These are phyloP conservation scores for Chaetomium sp. DNA, from an alignment of 2,329 filamentous ascomycete genomes.

Conservation along the genomic window DNA sequence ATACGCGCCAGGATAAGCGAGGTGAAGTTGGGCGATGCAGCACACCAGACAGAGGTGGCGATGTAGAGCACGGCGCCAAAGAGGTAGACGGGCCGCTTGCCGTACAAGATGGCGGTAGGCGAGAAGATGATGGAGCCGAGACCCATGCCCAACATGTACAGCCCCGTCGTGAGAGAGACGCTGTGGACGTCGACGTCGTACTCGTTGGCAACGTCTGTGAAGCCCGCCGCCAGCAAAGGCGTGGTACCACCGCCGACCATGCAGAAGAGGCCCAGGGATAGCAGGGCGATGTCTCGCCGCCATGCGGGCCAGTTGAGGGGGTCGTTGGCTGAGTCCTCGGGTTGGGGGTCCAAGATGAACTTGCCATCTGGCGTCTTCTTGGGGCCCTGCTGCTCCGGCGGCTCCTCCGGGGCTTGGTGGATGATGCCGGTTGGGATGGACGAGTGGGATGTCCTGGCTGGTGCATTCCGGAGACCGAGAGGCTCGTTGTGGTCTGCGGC, in stretches of 20 bases:
- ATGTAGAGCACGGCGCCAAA: slow-evolving; percentile 71
- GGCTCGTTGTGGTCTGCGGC: slow-evolving; percentile 51
- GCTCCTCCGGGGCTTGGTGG: slow-evolving; percentile 28
- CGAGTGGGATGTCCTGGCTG: slow-evolving; percentile 52
- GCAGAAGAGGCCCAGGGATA: slow-evolving; percentile 85
- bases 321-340: slow-evolving; percentile 84
- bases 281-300: slow-evolving; percentile 70
- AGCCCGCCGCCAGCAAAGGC: slow-evolving; percentile 81
- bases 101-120: slow-evolving; percentile 84
- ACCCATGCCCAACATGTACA: slow-evolving; percentile 92
- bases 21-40: slow-evolving; percentile 69
- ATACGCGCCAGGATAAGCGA: slow-evolving; percentile 77
- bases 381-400: slow-evolving; percentile 36
- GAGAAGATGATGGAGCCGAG: slow-evolving; percentile 77
- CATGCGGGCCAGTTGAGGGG: slow-evolving; percentile 86
- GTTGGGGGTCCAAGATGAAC: slow-evolving; percentile 86
- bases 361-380: slow-evolving; percentile 77
- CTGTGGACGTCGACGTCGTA: slow-evolving; percentile 60
- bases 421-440: slow-evolving; percentile 45
- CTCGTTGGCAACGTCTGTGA: slow-evolving; percentile 66
- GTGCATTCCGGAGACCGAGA: slow-evolving; percentile 51
- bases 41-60: slow-evolving; percentile 74
- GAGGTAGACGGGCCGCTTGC: slow-evolving; percentile 88
- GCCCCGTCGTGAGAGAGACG: slow-evolving; percentile 79
- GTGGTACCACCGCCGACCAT: slow-evolving; percentile 92